Evolutionary conservation across 2,329 filamentous ascomycete genomes (phyloP).

Genomic region (Pleomassaria siparia): DNA sequence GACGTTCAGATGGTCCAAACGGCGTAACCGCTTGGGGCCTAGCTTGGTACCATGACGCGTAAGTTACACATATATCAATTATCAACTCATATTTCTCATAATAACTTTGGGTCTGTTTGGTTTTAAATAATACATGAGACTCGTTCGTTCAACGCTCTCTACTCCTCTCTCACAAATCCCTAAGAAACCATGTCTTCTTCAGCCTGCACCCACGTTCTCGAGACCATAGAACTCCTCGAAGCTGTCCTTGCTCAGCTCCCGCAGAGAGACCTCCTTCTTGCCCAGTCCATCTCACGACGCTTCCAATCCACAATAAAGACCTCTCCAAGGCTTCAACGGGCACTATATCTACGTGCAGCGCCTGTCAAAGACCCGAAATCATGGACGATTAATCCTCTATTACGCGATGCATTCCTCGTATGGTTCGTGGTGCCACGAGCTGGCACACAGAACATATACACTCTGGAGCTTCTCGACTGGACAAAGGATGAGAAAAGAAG

Average conservation of each 20-base stretch:
- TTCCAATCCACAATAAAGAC: constrained; percentile 1
- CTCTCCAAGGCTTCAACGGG: constrained; percentile 7
- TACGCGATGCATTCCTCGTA: not conserved
- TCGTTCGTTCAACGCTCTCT: not conserved
- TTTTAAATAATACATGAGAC: not conserved
- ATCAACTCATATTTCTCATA: too few species aligned
- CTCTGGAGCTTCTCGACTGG: not conserved
- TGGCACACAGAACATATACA: not conserved
- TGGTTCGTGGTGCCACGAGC: not conserved
- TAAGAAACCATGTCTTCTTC: constrained; percentile 1
- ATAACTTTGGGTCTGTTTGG: too few species aligned
- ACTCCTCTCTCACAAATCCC: not conserved
- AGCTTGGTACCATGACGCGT: too few species aligned
- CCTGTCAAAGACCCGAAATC: not conserved
- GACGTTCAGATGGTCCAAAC: too few species aligned
- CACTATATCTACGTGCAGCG: constrained; percentile 7
- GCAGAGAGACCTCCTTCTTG: constrained; percentile 6
- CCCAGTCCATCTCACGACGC: constrained; percentile 4
- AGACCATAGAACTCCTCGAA: constrained; percentile 41
- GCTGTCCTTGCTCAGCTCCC: constrained; percentile 33
- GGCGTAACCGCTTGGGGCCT: too few species aligned
- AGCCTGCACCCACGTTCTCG: constrained; percentile 22
- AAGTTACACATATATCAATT: too few species aligned
- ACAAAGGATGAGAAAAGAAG: not conserved
- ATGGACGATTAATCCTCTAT: constrained; percentile 7